phyloP scores from a whole-genome alignment of 2,329 filamentous ascomycete genomes.

The Coccinonectria pachysandricola region DNA sequence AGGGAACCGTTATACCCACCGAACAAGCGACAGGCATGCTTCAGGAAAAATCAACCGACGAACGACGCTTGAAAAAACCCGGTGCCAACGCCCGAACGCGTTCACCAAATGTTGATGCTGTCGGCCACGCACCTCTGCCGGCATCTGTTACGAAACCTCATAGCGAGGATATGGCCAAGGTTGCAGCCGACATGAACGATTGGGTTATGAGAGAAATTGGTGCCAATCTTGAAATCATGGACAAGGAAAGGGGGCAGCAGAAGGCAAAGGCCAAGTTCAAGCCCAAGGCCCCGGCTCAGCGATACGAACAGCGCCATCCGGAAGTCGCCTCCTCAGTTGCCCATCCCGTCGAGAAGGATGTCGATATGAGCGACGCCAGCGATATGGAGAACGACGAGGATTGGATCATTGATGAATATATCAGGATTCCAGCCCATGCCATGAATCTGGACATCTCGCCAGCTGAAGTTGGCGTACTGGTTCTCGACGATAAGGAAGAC shows the following conservation, averaged over 20 bases:
- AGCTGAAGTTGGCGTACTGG: conserved; percentile 44
- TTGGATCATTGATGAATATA: conserved; percentile 55
- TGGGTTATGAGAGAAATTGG: conserved; percentile 51
- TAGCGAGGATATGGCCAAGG: conserved; percentile 36
- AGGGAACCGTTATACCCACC: conserved; percentile 1
- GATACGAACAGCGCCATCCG: conserved; percentile 47
- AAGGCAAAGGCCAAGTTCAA: conserved; percentile 33
- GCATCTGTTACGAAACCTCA: conserved; percentile 24
- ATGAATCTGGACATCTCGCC: conserved; percentile 36
- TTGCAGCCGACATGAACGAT: conserved; percentile 45
- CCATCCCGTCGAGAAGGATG: conserved; percentile 19
- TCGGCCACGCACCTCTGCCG: conserved; percentile 21
- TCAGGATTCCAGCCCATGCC: conserved; percentile 45
- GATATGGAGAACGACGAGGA: conserved; percentile 40
- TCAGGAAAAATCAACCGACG: conserved; percentile 7
- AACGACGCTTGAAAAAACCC: conserved; percentile 25
- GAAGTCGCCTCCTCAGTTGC: conserved; percentile 16
- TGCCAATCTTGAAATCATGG: conserved; percentile 37
- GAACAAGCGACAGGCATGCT: conserved; percentile 3
- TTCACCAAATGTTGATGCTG: conserved; percentile 11
- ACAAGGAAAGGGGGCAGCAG: conserved; percentile 30
- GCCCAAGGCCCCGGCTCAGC: conserved; percentile 44
- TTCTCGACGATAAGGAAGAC: conserved; percentile 48
- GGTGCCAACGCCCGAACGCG: conserved; percentile 18
- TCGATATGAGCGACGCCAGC: conserved; percentile 29